Conservation (phyloP, 2,329 filamentous ascomycete genomes). For the Cladophialophora carrionii region DNA sequence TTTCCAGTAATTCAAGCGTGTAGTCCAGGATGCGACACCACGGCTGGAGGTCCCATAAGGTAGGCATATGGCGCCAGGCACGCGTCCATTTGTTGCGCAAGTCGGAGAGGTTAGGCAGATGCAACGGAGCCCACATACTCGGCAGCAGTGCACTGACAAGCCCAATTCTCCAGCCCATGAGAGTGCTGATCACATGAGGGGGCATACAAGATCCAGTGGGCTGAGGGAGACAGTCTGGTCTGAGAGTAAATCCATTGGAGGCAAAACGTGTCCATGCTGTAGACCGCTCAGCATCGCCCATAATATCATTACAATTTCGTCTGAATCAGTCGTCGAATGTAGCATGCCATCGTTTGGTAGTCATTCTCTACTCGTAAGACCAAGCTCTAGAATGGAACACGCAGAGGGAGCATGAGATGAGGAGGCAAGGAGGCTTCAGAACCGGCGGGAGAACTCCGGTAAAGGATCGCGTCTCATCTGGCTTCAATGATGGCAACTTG, state of each 20-base stretch:
- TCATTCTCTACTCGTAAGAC: neutral
- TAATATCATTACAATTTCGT: neutral
- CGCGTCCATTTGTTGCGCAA: no score
- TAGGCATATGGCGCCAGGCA: no score
- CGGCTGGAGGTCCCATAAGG: no score
- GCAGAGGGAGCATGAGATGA: neutral
- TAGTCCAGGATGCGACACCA: no score
- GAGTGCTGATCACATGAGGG: constrained; percentile 3
- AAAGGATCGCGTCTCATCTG: neutral
- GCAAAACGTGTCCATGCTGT: neutral
- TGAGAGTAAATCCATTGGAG: neutral
- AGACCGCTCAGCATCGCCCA: neutral
- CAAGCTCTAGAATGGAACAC: neutral
- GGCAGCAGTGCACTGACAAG: no score
- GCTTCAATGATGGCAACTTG: no score
- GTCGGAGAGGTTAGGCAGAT: no score
- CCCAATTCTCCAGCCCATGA: no score
- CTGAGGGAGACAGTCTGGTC: constrained; percentile 2
- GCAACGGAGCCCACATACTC: no score
- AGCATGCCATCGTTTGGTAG: neutral
- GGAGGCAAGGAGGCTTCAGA: neutral
- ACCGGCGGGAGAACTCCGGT: neutral
- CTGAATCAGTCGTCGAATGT: neutral
- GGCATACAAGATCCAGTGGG: constrained; percentile 11
- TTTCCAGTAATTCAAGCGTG: no score